Evolutionary conservation across 1,284 basidiomycete genomes (phyloP), one percentile per base, ranked within the genome.

Genomic region (Gymnopus androsaceus): DNA sequence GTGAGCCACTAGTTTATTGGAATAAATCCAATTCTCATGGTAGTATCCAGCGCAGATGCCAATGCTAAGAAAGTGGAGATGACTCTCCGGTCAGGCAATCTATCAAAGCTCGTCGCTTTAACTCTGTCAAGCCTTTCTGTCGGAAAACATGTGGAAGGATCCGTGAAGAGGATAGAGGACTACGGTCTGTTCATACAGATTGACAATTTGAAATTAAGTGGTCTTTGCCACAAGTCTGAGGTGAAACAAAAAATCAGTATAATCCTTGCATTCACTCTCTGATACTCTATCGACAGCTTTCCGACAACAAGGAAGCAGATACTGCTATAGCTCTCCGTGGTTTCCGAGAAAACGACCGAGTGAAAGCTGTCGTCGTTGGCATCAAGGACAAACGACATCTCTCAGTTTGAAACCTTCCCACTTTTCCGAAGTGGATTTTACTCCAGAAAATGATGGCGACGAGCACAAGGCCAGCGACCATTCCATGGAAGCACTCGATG

Each of bases 171-270:
- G 61, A 80, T 95, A 9, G 91, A 95, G 70, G 82, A 87, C 33
- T 99, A 93, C 66, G 97, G 97, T 15, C 79, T 98, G 36, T 98
- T 99, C 75, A 85, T 99, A 52, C 83, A 90, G 68, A 88, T 98
- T 40, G 85, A 91, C 9, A 88, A 83, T 14, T 89, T 90, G 1
- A 89, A 88, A 64, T 76, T 98, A 48, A 88, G 82, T 55, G 97
- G 97, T 4, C 78, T 99, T 9, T 98, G 96, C 70, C 97, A 99
- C 73, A 94, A 94, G 72, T 92, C 91, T 19, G 83, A 97, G 79
- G 90, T 40, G 25, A 17, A 15, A n/a, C 31, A 25, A 37, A 46
- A 54, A 55, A 49, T 33, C 41, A 33, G 47, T 23, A 21, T 55
- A 25, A 27, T 6, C 3, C 1, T 9, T 31, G 38, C 3, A 58